Evolutionary conservation across 345 rosid genomes (phyloP).

Genomic region (Diplotaxis tenuifolia): DNA sequence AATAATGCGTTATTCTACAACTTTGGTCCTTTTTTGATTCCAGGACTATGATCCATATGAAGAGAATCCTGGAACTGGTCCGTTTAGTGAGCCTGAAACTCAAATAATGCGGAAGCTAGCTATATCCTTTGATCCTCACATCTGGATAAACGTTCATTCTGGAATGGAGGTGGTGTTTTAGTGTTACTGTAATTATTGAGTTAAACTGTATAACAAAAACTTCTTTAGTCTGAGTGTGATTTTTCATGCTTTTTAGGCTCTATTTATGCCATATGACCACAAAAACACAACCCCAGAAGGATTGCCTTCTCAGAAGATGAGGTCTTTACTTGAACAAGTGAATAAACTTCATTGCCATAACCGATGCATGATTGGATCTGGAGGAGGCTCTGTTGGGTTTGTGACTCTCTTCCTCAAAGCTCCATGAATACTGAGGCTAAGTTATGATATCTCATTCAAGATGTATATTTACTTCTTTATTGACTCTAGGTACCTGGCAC

Average conservation of each 20-base stretch:
- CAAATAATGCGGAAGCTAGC: slow-evolving; percentile 93
- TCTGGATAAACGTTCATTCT: slow-evolving; percentile 96
- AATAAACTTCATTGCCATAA: slow-evolving; percentile 70
- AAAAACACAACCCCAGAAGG: slow-evolving; percentile 82
- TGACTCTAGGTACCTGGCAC: slow-evolving; percentile 80
- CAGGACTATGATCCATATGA: slow-evolving; percentile 97
- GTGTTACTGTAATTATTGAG: background rate
- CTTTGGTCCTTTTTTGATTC: slow-evolving; percentile 7
- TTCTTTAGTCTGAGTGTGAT: slow-evolving; percentile 12
- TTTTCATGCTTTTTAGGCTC: slow-evolving; percentile 49
- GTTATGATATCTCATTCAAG: background rate
- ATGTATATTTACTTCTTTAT: background rate
- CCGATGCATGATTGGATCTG: slow-evolving; percentile 87
- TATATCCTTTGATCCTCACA: slow-evolving; percentile 83
- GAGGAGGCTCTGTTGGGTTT: slow-evolving; percentile 98
- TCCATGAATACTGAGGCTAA: background rate
- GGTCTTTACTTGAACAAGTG: slow-evolving; percentile 64
- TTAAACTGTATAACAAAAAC: background rate
- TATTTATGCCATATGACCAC: slow-evolving; percentile 99
- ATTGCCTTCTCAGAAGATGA: slow-evolving; percentile 57
- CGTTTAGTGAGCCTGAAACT: slow-evolving; percentile 95
- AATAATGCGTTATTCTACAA: background rate
- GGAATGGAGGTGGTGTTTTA: slow-evolving; percentile 72
- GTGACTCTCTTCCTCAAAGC: slow-evolving; percentile 33
- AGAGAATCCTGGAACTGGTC: slow-evolving; percentile 93